phyloP scores from a whole-genome alignment of 73 alveolate genomes.

The Paraurostyla sp. region DNA sequence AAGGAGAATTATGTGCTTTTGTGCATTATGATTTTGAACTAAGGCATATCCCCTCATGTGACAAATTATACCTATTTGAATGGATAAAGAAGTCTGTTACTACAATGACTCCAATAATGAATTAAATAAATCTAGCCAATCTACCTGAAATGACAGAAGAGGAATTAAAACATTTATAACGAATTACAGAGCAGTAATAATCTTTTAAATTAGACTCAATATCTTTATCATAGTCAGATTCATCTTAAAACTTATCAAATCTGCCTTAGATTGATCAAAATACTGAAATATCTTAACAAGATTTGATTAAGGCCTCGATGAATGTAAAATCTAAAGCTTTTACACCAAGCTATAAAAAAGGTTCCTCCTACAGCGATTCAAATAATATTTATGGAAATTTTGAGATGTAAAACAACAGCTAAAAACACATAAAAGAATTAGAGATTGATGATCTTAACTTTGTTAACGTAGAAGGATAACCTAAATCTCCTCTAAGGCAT shows the following conservation, averaged over 20 bases:
- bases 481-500: constrained; percentile 18
- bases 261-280: not conserved
- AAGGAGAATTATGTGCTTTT: constrained; percentile 55
- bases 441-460: not conserved
- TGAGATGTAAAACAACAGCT: not conserved
- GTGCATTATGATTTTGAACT: constrained; percentile 10
- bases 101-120: not conserved
- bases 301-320: not conserved
- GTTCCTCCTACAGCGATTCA: not conserved
- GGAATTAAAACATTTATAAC: not conserved
- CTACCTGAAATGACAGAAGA: constrained; percentile 37
- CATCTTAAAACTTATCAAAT: not conserved
- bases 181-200: not conserved
- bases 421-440: not conserved
- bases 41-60: constrained; percentile 45
- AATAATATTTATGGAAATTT: not conserved
- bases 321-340: constrained; percentile 32
- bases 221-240: not conserved
- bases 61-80: constrained; percentile 4
- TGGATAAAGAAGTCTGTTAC: not conserved
- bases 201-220: not conserved
- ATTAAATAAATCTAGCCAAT: not conserved
- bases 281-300: not conserved
- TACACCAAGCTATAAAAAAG: constrained; percentile 31
- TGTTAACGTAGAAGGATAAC: not conserved